Percentiles rank a stretch among this genome's conserved stretches.
Evolutionary conservation across 2,329 filamentous ascomycete species (phyloP).

Genomic region (Dactylonectria macrodidyma): DNA sequence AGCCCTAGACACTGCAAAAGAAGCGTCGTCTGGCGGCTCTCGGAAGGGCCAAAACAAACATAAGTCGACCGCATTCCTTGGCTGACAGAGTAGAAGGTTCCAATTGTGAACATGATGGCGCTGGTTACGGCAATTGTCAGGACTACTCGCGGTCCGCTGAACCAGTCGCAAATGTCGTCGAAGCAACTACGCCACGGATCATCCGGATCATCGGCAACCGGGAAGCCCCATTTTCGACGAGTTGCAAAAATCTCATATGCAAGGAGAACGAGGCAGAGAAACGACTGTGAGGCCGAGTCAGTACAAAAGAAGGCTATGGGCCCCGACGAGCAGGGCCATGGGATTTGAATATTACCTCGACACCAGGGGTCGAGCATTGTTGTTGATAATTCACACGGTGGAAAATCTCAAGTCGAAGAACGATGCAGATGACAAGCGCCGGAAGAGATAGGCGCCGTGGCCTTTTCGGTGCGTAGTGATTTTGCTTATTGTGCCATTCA

Average conservation of each 20-base stretch:
- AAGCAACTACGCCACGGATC: slow-evolving; percentile 64
- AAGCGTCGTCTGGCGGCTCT: slow-evolving; percentile 55
- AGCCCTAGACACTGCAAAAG: slow-evolving; percentile 62
- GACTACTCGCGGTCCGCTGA: slow-evolving; percentile 58
- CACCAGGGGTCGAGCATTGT: slow-evolving; percentile 65
- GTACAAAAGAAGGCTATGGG: background rate
- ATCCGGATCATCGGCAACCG: slow-evolving; percentile 55
- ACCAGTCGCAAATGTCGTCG: slow-evolving; percentile 65
- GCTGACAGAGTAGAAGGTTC: slow-evolving; percentile 58
- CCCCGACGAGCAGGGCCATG: background rate
- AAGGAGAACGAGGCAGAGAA: slow-evolving; percentile 62
- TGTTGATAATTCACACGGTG: slow-evolving; percentile 62
- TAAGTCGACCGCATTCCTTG: slow-evolving; percentile 63
- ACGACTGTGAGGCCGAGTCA: slow-evolving; percentile 55
- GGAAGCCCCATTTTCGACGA: slow-evolving; percentile 50
- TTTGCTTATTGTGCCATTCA: slow-evolving; percentile 53
- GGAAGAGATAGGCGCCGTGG: slow-evolving; percentile 64
- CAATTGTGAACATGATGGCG: slow-evolving; percentile 58
- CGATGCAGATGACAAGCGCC: slow-evolving; percentile 59
- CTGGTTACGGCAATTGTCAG: slow-evolving; percentile 55
- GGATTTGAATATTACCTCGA: slow-evolving; percentile 58
- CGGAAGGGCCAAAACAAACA: slow-evolving; percentile 63
- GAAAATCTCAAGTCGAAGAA: slow-evolving; percentile 64
- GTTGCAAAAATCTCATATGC: slow-evolving; percentile 61
- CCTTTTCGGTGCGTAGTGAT: slow-evolving; percentile 57